Evolutionary conservation across 441 rosid species (phyloP).

Genomic region (Eugenia klotzschiana): DNA sequence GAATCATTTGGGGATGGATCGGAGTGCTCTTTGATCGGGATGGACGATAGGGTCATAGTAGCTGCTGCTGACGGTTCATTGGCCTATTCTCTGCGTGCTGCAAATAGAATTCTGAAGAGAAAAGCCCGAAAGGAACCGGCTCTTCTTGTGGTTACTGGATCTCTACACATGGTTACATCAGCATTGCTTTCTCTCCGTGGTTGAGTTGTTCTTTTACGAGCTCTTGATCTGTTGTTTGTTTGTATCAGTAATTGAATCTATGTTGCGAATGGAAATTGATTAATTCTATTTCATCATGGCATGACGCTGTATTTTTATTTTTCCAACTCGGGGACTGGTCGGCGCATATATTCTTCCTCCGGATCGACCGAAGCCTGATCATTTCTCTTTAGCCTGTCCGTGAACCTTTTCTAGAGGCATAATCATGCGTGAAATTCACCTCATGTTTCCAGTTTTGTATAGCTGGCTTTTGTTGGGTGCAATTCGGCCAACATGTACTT

Average conservation of each 20-base stretch:
- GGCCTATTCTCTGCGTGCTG: conserved; percentile 21
- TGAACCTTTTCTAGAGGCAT: neutral
- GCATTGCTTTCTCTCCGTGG: conserved; percentile 25
- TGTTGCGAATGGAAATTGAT: neutral
- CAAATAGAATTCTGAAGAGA: conserved; percentile 26
- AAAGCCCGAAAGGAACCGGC: conserved; percentile 15
- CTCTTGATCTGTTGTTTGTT: neutral
- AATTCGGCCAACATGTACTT: neutral
- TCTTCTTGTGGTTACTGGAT: conserved; percentile 61
- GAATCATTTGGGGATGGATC: neutral
- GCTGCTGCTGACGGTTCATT: conserved; percentile 19
- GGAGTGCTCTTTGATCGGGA: neutral
- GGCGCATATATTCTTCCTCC: neutral
- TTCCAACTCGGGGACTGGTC: neutral
- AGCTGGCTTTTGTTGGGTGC: neutral
- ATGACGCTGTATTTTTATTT: neutral
- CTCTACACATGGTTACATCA: conserved; percentile 58
- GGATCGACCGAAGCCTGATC: neutral
- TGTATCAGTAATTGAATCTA: neutral
- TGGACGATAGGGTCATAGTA: conserved; percentile 17
- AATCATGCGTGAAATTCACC: neutral
- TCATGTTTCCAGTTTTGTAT: neutral
- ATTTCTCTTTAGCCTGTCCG: neutral
- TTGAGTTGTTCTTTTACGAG: neutral
- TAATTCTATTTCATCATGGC: neutral